phyloP scores from a whole-genome alignment of 129 eudicot genomes.

The Logfia minima region DNA sequence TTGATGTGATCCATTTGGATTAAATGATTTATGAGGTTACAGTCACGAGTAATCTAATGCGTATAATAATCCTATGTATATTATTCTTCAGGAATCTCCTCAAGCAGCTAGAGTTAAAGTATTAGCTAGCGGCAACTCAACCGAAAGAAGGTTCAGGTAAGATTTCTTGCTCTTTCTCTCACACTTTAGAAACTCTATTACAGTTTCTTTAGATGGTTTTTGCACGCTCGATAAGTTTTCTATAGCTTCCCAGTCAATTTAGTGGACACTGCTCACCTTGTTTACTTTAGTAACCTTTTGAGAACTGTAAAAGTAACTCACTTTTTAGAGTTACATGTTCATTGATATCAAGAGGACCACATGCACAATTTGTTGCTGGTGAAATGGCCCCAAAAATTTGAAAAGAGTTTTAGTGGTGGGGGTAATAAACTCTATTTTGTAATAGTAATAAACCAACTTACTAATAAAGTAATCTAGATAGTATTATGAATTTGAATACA shows the following conservation, averaged over 20 bases:
- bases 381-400: no score
- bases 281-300: no score
- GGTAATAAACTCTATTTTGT: no score
- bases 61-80: neutral
- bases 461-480: neutral
- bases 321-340: neutral
- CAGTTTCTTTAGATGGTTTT: neutral
- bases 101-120: constrained; percentile 99
- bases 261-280: no score
- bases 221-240: neutral
- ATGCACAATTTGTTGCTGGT: no score
- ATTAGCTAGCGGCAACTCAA: constrained; percentile 96
- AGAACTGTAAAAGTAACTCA: neutral
- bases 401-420: no score
- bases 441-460: no score
- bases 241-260: neutral
- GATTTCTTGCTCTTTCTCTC: neutral
- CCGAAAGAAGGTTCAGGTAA: constrained; percentile 97
- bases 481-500: no score
- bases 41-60: neutral
- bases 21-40: neutral
- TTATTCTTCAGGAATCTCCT: constrained; percentile 75
- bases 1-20: neutral
- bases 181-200: neutral
- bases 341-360: neutral